Percentiles rank a stretch among this genome's conserved stretches.
Evolutionary conservation across 1,139 yeast genomes (phyloP).

Genomic region (Magnusiomyces clavatus): DNA sequence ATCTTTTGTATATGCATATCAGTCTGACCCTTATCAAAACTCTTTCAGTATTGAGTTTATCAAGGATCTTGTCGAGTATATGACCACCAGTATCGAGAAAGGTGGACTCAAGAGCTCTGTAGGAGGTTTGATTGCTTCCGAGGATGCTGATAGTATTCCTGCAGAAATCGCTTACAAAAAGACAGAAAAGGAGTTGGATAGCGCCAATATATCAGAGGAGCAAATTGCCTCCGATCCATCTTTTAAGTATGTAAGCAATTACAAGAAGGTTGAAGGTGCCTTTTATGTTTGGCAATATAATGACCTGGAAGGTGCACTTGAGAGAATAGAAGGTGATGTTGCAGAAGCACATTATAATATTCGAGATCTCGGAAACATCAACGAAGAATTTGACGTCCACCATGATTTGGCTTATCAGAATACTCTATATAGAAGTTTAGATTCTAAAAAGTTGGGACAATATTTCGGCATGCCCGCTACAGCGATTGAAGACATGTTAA

Average conservation of each 20-base stretch:
- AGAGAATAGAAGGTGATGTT: slow-evolving; percentile 29
- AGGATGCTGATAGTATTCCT: slow-evolving; percentile 31
- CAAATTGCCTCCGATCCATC: background rate
- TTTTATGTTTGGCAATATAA: slow-evolving; percentile 33
- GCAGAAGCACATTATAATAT: slow-evolving; percentile 33
- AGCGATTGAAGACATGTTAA: slow-evolving; percentile 19
- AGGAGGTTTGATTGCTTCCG: slow-evolving; percentile 29
- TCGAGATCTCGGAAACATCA: slow-evolving; percentile 33
- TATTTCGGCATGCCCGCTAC: slow-evolving; percentile 28
- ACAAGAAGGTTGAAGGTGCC: slow-evolving; percentile 29
- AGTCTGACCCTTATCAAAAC: slow-evolving; percentile 11
- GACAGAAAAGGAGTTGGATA: background rate
- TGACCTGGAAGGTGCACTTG: slow-evolving; percentile 30
- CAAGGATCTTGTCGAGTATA: slow-evolving; percentile 25
- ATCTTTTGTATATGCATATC: slow-evolving; percentile 30
- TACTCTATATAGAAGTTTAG: slow-evolving; percentile 23
- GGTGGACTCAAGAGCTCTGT: background rate
- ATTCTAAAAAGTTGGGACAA: slow-evolving; percentile 25
- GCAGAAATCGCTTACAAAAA: background rate
- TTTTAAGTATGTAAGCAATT: background rate
- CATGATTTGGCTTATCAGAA: slow-evolving; percentile 29
- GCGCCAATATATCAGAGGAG: background rate
- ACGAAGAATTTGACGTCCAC: slow-evolving; percentile 29
- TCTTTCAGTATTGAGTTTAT: slow-evolving; percentile 18
- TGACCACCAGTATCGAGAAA: slow-evolving; percentile 14